Conservation (phyloP, 2,329 filamentous ascomycete species). For the Apiospora marii region DNA sequence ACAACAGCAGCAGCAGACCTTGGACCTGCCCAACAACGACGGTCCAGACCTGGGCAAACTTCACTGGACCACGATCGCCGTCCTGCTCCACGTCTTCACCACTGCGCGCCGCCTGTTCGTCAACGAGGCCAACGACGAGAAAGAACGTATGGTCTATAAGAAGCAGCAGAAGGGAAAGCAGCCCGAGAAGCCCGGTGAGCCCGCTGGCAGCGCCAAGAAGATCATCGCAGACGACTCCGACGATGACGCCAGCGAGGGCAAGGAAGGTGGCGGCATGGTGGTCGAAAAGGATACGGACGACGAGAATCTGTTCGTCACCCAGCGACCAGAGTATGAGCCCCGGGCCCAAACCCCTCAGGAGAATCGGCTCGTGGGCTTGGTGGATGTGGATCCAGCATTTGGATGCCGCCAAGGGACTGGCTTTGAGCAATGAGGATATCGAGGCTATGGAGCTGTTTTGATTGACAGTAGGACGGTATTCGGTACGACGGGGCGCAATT, state of each 20-base stretch:
- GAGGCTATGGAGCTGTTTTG: background rate
- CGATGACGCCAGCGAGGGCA: background rate
- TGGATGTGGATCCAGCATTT: background rate
- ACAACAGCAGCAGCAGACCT: background rate
- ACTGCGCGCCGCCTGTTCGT: background rate
- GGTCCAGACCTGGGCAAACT: background rate
- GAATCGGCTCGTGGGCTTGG: background rate
- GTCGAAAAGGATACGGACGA: background rate
- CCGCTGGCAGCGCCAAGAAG: background rate
- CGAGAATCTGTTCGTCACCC: background rate
- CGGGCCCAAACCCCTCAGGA: background rate
- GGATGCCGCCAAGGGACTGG: background rate
- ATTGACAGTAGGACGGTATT: no score
- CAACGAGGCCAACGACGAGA: background rate
- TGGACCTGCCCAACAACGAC: background rate
- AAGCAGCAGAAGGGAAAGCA: background rate
- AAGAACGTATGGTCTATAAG: constrained; percentile 3
- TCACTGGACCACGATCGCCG: background rate
- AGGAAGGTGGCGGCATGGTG: background rate
- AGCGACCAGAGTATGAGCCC: background rate
- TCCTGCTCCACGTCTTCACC: background rate
- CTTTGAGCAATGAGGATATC: background rate
- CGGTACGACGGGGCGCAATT: no score
- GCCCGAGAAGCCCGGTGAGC: background rate
- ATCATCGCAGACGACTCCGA: background rate